phyloP scores from a whole-genome alignment of 2,329 filamentous ascomycete genomes.

The Parastagonospora nodorum region DNA sequence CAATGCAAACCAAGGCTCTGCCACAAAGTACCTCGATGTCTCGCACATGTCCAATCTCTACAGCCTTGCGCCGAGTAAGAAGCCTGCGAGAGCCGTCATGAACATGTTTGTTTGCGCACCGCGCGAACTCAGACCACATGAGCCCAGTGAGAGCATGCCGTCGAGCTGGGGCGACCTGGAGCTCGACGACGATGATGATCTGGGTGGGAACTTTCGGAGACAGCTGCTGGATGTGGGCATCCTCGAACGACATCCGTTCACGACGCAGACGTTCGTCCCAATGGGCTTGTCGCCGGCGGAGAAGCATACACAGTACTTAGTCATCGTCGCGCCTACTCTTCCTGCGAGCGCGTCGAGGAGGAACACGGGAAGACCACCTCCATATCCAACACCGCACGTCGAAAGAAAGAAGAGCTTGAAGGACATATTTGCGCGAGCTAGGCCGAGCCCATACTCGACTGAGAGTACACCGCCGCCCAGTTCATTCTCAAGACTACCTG shows the following conservation, averaged over 20 bases:
- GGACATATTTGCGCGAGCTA: slow-evolving; percentile 50
- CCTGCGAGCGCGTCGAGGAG: slow-evolving; percentile 49
- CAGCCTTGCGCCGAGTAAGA: slow-evolving; percentile 64
- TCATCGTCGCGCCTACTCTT: slow-evolving; percentile 84
- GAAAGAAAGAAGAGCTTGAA: slow-evolving; percentile 33
- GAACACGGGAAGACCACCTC: slow-evolving; percentile 39
- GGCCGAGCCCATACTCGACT: slow-evolving; percentile 58
- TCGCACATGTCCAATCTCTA: slow-evolving; percentile 77
- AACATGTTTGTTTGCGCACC: slow-evolving; percentile 90
- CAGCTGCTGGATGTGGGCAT: slow-evolving; percentile 69
- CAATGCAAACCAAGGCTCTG: slow-evolving; percentile 82
- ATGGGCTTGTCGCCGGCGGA: slow-evolving; percentile 62
- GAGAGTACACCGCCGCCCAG: slow-evolving; percentile 47
- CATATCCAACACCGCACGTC: slow-evolving; percentile 49
- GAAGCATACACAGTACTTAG: slow-evolving; percentile 67
- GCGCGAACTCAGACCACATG: slow-evolving; percentile 56
- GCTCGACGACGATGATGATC: slow-evolving; percentile 36
- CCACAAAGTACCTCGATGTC: slow-evolving; percentile 83
- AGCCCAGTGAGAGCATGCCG: slow-evolving; percentile 43
- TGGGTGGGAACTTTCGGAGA: slow-evolving; percentile 23
- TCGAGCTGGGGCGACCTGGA: slow-evolving; percentile 42
- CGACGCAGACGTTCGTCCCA: slow-evolving; percentile 90
- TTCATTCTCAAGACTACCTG: slow-evolving; percentile 34
- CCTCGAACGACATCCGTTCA: slow-evolving; percentile 91
- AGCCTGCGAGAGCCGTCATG: slow-evolving; percentile 66